phyloP scores from a whole-genome alignment of 371 early-diverging fungal genomes.

The Blastocladiella emersonii region DNA sequence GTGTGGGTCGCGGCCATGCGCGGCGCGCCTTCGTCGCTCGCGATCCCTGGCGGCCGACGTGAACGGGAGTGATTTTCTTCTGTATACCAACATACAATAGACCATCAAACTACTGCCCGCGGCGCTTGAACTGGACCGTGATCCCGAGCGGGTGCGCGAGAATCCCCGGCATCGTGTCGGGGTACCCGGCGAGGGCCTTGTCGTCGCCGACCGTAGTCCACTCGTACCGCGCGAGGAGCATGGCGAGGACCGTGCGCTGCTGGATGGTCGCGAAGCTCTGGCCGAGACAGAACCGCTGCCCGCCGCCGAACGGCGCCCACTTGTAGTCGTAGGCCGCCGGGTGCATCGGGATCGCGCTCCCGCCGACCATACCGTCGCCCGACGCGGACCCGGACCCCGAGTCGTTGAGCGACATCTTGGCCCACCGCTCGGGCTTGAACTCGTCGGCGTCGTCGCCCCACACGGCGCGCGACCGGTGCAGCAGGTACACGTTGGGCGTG shows the following conservation, averaged over 20 bases:
- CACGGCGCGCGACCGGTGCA: conserved; percentile 3
- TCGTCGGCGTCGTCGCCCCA: conserved; percentile 44
- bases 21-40: too few relatives aligned
- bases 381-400: not conserved
- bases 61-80: too few relatives aligned
- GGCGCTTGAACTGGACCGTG: not conserved
- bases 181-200: not conserved
- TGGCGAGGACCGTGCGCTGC: not conserved
- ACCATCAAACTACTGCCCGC: too few relatives aligned
- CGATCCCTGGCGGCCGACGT: too few relatives aligned
- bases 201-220: not conserved
- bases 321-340: not conserved
- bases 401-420: too few relatives aligned
- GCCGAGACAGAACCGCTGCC: not conserved
- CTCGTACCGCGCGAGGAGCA: not conserved
- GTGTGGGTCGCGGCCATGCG: too few relatives aligned
- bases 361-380: too few relatives aligned
- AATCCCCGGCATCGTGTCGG: not conserved
- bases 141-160: not conserved
- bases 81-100: too few relatives aligned
- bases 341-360: not conserved
- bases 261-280: not conserved
- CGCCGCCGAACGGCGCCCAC: conserved; percentile 4
- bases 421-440: conserved; percentile 49
- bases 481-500: not conserved